Conservation (phyloP, 805 yeast species). For the Ogataea corticis region DNA sequence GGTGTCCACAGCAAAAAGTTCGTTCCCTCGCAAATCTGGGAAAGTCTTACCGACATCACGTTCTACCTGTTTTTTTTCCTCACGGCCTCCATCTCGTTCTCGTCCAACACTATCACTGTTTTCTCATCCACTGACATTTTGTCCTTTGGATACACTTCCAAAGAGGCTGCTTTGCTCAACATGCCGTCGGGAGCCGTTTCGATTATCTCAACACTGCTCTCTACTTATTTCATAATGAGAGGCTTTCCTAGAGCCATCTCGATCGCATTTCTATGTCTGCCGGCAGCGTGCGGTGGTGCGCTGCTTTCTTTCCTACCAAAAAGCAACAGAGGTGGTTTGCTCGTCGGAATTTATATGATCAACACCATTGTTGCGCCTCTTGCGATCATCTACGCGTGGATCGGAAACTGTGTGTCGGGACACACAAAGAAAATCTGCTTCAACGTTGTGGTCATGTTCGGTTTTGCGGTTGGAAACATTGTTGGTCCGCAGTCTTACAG, state of each 20-base stretch:
- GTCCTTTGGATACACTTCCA: slow-evolving; percentile 48
- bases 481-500: slow-evolving; percentile 65
- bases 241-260: slow-evolving; percentile 22
- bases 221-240: slow-evolving; percentile 21
- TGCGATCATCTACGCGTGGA: slow-evolving; percentile 63
- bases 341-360: slow-evolving; percentile 29
- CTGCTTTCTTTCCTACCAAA: slow-evolving; percentile 33
- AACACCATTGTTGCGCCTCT: slow-evolving; percentile 27
- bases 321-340: slow-evolving; percentile 30
- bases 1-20: slow-evolving; percentile 52
- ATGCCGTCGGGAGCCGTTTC: slow-evolving; percentile 58
- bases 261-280: slow-evolving; percentile 36
- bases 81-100: slow-evolving; percentile 48
- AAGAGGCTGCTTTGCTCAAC: slow-evolving; percentile 50
- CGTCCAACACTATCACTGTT: slow-evolving; percentile 54
- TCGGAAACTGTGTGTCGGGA: slow-evolving; percentile 62
- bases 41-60: slow-evolving; percentile 47
- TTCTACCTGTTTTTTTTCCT: slow-evolving; percentile 50
- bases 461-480: slow-evolving; percentile 55
- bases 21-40: slow-evolving; percentile 46
- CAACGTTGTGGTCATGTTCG: slow-evolving; percentile 56
- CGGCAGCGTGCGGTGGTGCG: slow-evolving; percentile 53
- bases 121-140: slow-evolving; percentile 54
- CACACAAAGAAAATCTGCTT: slow-evolving; percentile 57
- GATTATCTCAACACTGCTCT: slow-evolving; percentile 38